Base-by-base conservation (phyloP, 2,329 filamentous ascomycete genomes). In the Xylaria polymorpha region DNA sequence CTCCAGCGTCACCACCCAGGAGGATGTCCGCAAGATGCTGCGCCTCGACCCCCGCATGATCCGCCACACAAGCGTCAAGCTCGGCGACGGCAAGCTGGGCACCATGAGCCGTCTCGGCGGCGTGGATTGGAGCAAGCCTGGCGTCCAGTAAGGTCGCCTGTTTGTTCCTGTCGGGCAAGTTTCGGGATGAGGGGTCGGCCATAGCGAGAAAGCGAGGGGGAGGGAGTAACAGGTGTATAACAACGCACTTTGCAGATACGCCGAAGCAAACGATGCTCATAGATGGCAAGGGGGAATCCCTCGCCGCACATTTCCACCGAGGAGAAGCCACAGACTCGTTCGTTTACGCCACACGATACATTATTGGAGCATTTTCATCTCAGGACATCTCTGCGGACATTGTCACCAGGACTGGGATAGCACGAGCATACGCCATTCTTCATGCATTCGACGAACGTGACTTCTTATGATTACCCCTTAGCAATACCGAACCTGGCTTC, bases 21-120 rank as follows among this genome's bases (percentile, higher is more conserved):
- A 92, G 73, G 85, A 90, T 51, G 87, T 99, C 48, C 87, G 91
- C 70, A 87, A 86, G 69, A 95, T 92, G 20, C 86, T 99, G 73
- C 87, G 89, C 60, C 85, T 97, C 74, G 96, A 99, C 83, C 95
- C 96, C 48, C 87, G 96, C 66, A 92, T 98, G 89, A 92, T 99
- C 72, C 89, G 94, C 68, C 91, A 94, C 76, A 91, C 90, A 32
- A 90, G 95, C 69, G 94, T 98, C 67, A 97, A 94, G 85, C 85
- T 98, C 73, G 95, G 94, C 51, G 85, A 88, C 68, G 85, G 85
- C 68, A 86, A 85, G 75, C 80, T 91, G 39, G 81, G 81, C 64
- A 88, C 84, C 10, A 75, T 86, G 63, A 82, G 83, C 48, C 80
- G 81, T 53, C 86, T 87, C 64, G 85, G 85, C 1, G 78, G 80